Conservation (phyloP, 2,329 filamentous ascomycete species). For the Fusarium luffae region DNA sequence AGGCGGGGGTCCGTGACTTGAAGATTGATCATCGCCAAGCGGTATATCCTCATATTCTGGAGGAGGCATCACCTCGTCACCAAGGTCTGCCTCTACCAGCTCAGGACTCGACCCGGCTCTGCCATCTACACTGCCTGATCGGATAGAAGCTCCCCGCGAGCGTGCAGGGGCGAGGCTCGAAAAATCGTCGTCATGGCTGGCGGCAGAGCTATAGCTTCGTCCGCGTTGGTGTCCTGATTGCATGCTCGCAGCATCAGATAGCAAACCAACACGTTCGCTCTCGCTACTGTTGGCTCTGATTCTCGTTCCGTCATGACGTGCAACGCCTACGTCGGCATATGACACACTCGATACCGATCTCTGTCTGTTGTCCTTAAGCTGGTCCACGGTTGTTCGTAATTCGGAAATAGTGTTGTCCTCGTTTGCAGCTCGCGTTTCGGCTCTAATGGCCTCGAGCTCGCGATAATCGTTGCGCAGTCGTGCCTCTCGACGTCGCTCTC, state of each 20-base stretch:
- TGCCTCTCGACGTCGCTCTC: constrained; percentile 76
- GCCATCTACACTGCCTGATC: constrained; percentile 53
- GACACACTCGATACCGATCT: constrained; percentile 79
- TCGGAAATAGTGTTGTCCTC: constrained; percentile 66
- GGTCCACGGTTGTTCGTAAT: constrained; percentile 65
- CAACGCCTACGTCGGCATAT: constrained; percentile 80
- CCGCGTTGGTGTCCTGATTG: constrained; percentile 50
- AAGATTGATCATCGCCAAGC: constrained; percentile 55
- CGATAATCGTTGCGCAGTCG: constrained; percentile 75
- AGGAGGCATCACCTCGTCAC: constrained; percentile 60
- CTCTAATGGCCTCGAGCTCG: constrained; percentile 74
- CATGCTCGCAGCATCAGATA: constrained; percentile 78
- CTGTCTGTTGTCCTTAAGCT: constrained; percentile 69
- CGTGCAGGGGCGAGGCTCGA: constrained; percentile 53
- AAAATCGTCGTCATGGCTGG: constrained; percentile 64
- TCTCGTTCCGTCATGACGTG: constrained; percentile 80
- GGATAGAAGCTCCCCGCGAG: constrained; percentile 57
- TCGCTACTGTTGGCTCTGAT: constrained; percentile 78
- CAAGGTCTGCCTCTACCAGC: constrained; percentile 63
- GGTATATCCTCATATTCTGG: constrained; percentile 66
- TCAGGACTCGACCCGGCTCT: constrained; percentile 64
- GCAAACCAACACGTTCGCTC: constrained; percentile 75
- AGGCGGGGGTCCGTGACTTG: constrained; percentile 63
- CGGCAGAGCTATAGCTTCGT: constrained; percentile 61
- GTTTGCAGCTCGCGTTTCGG: constrained; percentile 61